Percentiles rank a stretch among this genome's conserved stretches.
Evolutionary conservation across 208 protist genomes (phyloP).

Genomic region (Crithidia acanthocephali): DNA sequence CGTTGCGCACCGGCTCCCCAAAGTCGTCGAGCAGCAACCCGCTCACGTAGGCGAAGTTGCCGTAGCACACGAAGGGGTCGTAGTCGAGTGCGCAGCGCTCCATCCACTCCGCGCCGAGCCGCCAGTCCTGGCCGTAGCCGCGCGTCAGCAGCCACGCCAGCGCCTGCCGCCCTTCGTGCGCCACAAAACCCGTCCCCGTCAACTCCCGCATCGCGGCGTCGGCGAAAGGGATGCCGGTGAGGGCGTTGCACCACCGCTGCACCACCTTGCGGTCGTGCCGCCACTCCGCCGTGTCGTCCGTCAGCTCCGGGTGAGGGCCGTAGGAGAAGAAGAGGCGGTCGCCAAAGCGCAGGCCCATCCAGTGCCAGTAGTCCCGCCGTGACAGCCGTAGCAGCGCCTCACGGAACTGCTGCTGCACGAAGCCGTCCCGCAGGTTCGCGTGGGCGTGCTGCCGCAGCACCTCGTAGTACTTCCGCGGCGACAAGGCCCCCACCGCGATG

Average conservation of each 20-base stretch:
- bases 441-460: slow-evolving; percentile 60
- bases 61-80: slow-evolving; percentile 91
- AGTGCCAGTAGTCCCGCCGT: slow-evolving; percentile 91
- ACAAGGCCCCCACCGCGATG: slow-evolving; percentile 73
- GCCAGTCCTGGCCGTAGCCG: slow-evolving; percentile 91
- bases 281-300: slow-evolving; percentile 74
- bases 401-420: slow-evolving; percentile 82
- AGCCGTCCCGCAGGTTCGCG: slow-evolving; percentile 63
- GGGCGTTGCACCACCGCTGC: slow-evolving; percentile 81
- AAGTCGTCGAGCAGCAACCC: slow-evolving; percentile 87
- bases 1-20: slow-evolving; percentile 76
- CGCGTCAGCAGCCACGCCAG: slow-evolving; percentile 83
- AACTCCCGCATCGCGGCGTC: slow-evolving; percentile 91
- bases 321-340: slow-evolving; percentile 82
- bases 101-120: slow-evolving; percentile 89
- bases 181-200: slow-evolving; percentile 78
- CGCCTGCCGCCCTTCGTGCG: slow-evolving; percentile 75
- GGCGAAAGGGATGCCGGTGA: slow-evolving; percentile 89
- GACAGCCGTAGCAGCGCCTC: slow-evolving; percentile 82
- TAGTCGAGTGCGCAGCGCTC: slow-evolving; percentile 90
- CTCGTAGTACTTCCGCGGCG: slow-evolving; percentile 82
- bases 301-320: slow-evolving; percentile 82
- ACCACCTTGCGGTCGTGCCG: slow-evolving; percentile 83
- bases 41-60: slow-evolving; percentile 78
- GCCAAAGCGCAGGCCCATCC: slow-evolving; percentile 86